Conservation (phyloP, 75 land plant species). For the Sequoia sempervirens region DNA sequence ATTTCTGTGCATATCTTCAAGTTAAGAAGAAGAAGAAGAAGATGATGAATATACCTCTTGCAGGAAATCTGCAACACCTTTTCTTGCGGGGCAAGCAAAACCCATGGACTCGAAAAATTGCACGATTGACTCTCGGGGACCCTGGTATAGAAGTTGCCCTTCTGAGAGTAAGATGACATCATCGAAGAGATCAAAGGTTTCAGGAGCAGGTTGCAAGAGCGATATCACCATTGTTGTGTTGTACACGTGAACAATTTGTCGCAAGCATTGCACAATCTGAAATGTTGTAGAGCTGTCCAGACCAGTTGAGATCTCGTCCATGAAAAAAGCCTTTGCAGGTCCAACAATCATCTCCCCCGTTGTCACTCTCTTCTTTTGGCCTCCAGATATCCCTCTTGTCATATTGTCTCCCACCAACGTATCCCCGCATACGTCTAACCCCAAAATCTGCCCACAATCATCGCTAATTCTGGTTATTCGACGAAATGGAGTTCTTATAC, state of each 20-base stretch:
- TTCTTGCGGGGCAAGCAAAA: constrained; percentile 52
- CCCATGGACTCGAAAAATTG: constrained; percentile 77
- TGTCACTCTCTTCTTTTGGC: constrained; percentile 14
- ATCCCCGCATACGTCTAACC: constrained; percentile 13
- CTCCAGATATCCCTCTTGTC: constrained; percentile 18
- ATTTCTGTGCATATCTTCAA: background rate
- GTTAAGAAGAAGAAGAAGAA: background rate
- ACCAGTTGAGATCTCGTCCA: constrained; percentile 41
- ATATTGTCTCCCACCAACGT: constrained; percentile 14
- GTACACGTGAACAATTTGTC: constrained; percentile 22
- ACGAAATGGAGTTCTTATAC: too few species aligned
- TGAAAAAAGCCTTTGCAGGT: constrained; percentile 20
- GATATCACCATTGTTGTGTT: constrained; percentile 25
- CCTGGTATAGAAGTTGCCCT: constrained; percentile 73
- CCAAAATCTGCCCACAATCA: too few species aligned
- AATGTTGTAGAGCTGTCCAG: constrained; percentile 37
- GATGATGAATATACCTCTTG: constrained; percentile 49
- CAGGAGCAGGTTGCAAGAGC: constrained; percentile 35
- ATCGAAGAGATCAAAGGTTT: constrained; percentile 28
- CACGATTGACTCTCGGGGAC: constrained; percentile 63
- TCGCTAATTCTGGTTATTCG: too few species aligned
- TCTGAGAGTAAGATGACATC: constrained; percentile 43
- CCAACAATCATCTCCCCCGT: constrained; percentile 38
- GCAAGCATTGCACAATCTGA: constrained; percentile 24
- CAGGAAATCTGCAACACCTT: constrained; percentile 72